Percentiles rank a stretch among this genome's conserved stretches.
These are phyloP conservation scores for Eucalyptus erythrocorys DNA, from an alignment of 345 rosid species.

Conservation along the genomic window DNA sequence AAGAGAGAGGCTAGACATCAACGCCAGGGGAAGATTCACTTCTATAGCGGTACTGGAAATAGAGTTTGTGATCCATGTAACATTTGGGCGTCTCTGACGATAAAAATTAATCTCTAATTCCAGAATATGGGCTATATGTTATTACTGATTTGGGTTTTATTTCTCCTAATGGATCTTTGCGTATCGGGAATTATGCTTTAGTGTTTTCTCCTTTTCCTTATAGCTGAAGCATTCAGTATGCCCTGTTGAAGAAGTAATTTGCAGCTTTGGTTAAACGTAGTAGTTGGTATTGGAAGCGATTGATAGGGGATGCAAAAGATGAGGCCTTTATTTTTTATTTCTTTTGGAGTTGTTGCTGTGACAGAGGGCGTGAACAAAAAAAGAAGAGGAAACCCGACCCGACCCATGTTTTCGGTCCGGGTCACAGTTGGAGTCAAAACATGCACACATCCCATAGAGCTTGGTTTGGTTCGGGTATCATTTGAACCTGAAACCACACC, in stretches of 20 bases:
- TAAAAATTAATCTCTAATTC: neutral
- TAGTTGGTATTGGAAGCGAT: neutral
- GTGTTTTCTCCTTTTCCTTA: neutral
- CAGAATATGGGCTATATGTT: neutral
- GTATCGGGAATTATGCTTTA: neutral
- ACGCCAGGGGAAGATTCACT: too few relatives aligned
- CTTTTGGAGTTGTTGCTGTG: neutral
- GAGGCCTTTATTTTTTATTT: neutral
- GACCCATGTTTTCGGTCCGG: rapidly evolving
- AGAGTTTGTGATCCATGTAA: neutral
- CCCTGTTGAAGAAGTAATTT: neutral
- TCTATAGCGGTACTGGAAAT: neutral
- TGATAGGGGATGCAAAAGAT: neutral
- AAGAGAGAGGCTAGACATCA: too few relatives aligned
- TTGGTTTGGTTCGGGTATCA: neutral
- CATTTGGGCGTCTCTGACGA: neutral
- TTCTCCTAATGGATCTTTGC: neutral
- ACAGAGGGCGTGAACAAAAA: neutral
- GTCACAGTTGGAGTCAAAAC: neutral
- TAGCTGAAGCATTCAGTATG: neutral
- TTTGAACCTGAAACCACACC: neutral
- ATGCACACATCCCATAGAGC: neutral
- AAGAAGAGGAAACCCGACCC: neutral
- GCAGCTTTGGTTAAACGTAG: neutral
- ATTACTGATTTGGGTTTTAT: neutral